Evolutionary conservation across 352 stramenopile species (phyloP).

Genomic region (Phytophthora podocarpi): DNA sequence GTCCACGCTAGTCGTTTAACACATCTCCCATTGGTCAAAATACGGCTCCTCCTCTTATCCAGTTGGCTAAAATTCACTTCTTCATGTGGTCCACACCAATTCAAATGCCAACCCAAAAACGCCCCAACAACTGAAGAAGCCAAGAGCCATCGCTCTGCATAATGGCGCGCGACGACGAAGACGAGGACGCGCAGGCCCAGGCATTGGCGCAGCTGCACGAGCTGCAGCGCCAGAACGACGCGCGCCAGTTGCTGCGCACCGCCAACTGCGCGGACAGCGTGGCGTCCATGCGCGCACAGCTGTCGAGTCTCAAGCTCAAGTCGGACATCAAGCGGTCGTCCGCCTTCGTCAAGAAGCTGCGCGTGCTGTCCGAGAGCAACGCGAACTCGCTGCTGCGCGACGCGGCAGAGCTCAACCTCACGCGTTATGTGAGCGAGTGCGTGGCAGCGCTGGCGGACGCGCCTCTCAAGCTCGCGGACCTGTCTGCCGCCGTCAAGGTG

Average conservation of each 20-base stretch:
- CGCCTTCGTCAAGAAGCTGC: conserved; percentile 98
- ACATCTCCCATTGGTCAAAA: too few relatives aligned
- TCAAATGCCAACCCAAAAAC: too few relatives aligned
- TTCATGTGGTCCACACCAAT: too few relatives aligned
- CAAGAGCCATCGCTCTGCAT: neutral
- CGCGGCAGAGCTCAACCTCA: conserved; percentile 92
- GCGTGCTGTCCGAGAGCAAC: conserved; percentile 74
- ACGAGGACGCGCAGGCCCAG: conserved; percentile 15
- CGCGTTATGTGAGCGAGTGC: conserved; percentile 95
- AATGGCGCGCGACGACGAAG: conserved; percentile 15
- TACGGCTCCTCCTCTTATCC: too few relatives aligned
- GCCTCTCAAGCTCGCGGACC: conserved; percentile 86
- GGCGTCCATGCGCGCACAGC: conserved; percentile 61
- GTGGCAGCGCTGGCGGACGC: conserved; percentile 88
- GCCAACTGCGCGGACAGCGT: conserved; percentile 63
- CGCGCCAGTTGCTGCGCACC: conserved; percentile 52
- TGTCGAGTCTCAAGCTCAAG: conserved; percentile 95
- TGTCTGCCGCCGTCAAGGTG: conserved; percentile 85
- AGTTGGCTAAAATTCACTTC: too few relatives aligned
- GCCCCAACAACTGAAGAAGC: too few relatives aligned
- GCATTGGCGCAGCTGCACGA: conserved; percentile 51
- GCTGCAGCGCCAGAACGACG: conserved; percentile 35
- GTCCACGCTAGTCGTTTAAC: too few relatives aligned
- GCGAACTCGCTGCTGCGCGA: conserved; percentile 85
- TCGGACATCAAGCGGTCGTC: conserved; percentile 98